Conservation (phyloP, 1,139 yeast species). For the Saccharomyces uvarum region DNA sequence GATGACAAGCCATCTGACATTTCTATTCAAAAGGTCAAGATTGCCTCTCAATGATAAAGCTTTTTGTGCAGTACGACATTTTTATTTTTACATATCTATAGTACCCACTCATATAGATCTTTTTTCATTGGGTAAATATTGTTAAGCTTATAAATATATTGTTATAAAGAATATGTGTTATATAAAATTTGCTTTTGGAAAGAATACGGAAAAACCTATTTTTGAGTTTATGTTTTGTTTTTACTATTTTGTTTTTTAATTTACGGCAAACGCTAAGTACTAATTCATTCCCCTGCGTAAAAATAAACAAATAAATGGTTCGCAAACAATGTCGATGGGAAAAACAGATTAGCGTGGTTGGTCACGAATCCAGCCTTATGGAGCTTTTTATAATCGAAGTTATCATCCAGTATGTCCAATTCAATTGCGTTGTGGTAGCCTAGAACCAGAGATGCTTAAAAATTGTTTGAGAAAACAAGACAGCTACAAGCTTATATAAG, state of each 20-base stretch:
- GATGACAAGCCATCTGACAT: conserved; percentile 90
- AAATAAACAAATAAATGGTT: not conserved
- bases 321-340: not conserved
- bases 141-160: not conserved
- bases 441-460: not conserved
- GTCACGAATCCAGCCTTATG: not conserved
- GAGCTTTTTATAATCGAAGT: not conserved
- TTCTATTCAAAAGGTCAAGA: conserved; percentile 38
- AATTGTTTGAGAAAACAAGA: not conserved
- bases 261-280: not conserved
- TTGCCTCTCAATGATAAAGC: conserved; percentile 6
- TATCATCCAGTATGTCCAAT: not conserved
- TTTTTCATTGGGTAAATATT: not conserved
- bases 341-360: not conserved
- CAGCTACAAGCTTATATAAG: not conserved
- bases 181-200: too few relatives aligned
- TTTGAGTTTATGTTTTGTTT: not conserved
- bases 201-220: not conserved
- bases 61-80: not conserved
- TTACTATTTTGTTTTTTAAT: not conserved
- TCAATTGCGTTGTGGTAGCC: not conserved
- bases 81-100: conserved; percentile 4
- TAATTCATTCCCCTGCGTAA: not conserved
- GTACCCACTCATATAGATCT: not conserved
- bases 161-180: conserved; percentile 28